These are phyloP conservation scores for Actinomortierella wolfii DNA, from an alignment of 371 early-diverging fungal species.

Conservation along the genomic window DNA sequence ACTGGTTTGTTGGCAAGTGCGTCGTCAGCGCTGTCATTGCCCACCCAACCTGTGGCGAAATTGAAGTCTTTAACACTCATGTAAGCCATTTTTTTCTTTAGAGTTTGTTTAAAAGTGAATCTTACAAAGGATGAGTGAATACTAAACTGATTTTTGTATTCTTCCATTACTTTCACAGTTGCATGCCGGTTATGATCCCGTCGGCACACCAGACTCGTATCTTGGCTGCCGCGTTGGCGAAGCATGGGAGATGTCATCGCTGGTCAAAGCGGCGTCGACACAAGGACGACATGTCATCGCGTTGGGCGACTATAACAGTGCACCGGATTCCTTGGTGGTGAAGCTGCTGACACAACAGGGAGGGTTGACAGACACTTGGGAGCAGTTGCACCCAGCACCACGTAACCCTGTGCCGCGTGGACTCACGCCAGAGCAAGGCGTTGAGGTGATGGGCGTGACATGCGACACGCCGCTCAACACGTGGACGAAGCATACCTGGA, in stretches of 20 bases:
- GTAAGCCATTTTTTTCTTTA: constrained; percentile 41
- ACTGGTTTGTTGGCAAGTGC: constrained; percentile 68
- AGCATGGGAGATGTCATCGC: constrained; percentile 44
- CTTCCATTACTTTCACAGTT: constrained; percentile 10
- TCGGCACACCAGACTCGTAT: constrained; percentile 36
- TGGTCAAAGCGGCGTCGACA: constrained; percentile 30
- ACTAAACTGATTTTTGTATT: too few species aligned
- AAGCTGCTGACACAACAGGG: constrained; percentile 52
- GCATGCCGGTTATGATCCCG: constrained; percentile 44
- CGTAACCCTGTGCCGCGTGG: constrained; percentile 30
- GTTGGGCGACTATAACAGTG: constrained; percentile 67
- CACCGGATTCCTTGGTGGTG: constrained; percentile 54
- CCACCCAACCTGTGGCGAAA: constrained; percentile 60
- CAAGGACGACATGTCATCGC: constrained; percentile 47
- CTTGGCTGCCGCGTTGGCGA: constrained; percentile 44
- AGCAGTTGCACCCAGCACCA: constrained; percentile 37
- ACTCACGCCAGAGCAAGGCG: constrained; percentile 36
- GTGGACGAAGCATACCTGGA: constrained; percentile 51
- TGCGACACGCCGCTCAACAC: constrained; percentile 62
- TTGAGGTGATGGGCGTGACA: constrained; percentile 51
- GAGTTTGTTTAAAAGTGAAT: not conserved
- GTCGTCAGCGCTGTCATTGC: constrained; percentile 55
- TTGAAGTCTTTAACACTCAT: constrained; percentile 69
- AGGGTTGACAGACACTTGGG: constrained; percentile 63
- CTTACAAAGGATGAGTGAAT: too few species aligned